These are phyloP conservation scores for Apiotrichum porosum DNA, from an alignment of 1,284 basidiomycete genomes.

Conservation along the genomic window DNA sequence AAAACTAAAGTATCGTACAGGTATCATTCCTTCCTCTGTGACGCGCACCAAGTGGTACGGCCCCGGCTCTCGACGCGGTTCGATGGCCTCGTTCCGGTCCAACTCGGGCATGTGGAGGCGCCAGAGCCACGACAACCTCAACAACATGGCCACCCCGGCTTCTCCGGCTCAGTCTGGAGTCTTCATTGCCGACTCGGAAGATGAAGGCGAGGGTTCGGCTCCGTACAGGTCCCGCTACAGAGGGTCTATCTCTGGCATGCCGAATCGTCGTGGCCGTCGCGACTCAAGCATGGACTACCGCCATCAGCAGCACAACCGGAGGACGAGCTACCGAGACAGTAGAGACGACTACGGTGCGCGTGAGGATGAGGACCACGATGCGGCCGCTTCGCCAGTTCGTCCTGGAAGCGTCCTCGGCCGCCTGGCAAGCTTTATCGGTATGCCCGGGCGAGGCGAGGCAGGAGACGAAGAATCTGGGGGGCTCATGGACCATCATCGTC, in stretches of 20 bases:
- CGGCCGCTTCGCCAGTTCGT: slow-evolving; percentile 19
- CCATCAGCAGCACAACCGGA: too few relatives aligned
- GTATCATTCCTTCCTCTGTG: slow-evolving; percentile 37
- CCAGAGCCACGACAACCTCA: slow-evolving; percentile 11
- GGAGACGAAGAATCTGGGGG: slow-evolving; percentile 25
- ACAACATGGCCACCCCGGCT: slow-evolving; percentile 12
- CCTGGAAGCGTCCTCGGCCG: slow-evolving; percentile 35
- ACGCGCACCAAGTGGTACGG: slow-evolving; percentile 32
- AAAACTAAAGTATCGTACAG: slow-evolving; percentile 6
- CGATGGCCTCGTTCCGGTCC: slow-evolving; percentile 17
- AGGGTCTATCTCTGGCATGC: not conserved
- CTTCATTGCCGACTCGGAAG: slow-evolving; percentile 40
- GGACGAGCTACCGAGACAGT: not conserved
- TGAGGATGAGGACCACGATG: slow-evolving; percentile 7
- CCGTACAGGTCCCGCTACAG: slow-evolving; percentile 8
- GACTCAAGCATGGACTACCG: slow-evolving; percentile 10
- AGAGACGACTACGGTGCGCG: slow-evolving; percentile 14
- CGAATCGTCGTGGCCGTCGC: slow-evolving; percentile 1
- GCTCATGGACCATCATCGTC: not conserved
- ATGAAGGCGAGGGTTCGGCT: slow-evolving; percentile 26
- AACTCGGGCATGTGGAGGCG: slow-evolving; percentile 25
- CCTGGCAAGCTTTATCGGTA: slow-evolving; percentile 44
- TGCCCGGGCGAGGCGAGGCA: slow-evolving; percentile 25
- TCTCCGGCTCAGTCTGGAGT: slow-evolving; percentile 35
- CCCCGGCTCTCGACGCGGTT: slow-evolving; percentile 31